Evolutionary conservation across 768 basidiomycete genomes (phyloP).

Genomic region (Russula compacta): DNA sequence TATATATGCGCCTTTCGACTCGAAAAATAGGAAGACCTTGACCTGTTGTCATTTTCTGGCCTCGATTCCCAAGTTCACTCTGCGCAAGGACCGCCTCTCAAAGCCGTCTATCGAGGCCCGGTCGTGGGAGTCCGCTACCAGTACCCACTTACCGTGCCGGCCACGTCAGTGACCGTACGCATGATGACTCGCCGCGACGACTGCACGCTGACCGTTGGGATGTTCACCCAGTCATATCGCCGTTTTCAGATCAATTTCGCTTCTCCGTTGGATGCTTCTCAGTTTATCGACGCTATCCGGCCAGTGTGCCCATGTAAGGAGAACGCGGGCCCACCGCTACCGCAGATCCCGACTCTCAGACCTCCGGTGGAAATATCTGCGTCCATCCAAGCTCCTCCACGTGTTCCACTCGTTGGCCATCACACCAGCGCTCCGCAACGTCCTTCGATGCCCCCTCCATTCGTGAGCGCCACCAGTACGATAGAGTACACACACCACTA

Average conservation of each 20-base stretch:
- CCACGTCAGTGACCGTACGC: constrained; percentile 12
- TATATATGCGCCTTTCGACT: constrained; percentile 4
- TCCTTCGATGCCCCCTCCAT: constrained; percentile 2
- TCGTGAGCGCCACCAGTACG: neutral
- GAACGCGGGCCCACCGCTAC: constrained; percentile 32
- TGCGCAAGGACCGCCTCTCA: constrained; percentile 58
- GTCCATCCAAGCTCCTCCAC: neutral
- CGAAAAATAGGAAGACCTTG: constrained; percentile 58
- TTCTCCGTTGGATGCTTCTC: constrained; percentile 37
- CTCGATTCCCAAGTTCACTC: constrained; percentile 22
- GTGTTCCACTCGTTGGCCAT: neutral
- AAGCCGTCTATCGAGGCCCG: constrained; percentile 68
- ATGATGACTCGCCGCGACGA: neutral
- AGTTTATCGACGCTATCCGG: constrained; percentile 55
- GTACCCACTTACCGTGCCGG: constrained; percentile 33
- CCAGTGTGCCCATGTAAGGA: constrained; percentile 69
- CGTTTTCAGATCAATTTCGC: constrained; percentile 71
- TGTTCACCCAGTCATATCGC: constrained; percentile 46
- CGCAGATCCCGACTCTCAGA: constrained; percentile 18
- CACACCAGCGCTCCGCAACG: neutral
- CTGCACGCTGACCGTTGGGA: neutral
- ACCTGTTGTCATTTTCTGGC: constrained; percentile 57
- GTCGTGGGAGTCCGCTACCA: constrained; percentile 71
- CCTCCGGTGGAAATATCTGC: constrained; percentile 16
- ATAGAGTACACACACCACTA: neutral